A percentile compares a stretch with the other conserved stretches of the same genome.
Evolutionary conservation across 139 green algal genomes (phyloP).

Genomic region (Chlamydomonas incerta): DNA sequence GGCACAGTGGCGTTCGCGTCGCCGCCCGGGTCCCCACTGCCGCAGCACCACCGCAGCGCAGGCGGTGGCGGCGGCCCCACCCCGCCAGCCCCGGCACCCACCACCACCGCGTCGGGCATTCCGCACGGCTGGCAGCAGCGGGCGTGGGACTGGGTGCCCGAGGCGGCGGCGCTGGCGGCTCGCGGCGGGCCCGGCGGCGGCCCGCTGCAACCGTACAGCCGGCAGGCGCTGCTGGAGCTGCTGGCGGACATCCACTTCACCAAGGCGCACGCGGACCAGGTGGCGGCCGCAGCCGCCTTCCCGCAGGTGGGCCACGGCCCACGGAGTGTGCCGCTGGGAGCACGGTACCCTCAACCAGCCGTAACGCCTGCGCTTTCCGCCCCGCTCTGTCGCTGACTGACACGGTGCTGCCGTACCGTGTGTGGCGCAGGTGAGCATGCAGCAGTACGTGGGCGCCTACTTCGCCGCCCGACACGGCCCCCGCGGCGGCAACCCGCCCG

Average conservation of each 20-base stretch:
- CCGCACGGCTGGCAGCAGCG: slow-evolving; percentile 25
- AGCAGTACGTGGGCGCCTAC: slow-evolving; percentile 34
- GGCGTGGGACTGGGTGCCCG: slow-evolving; percentile 36
- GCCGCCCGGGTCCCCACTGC: background rate
- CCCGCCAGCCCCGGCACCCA: background rate
- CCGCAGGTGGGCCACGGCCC: slow-evolving; percentile 2
- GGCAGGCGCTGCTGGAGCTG: slow-evolving; percentile 32
- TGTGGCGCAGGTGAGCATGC: background rate
- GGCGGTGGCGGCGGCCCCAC: background rate
- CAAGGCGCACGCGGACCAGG: slow-evolving; percentile 28
- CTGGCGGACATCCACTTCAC: slow-evolving; percentile 30
- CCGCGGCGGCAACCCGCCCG: background rate
- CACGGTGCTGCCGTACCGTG: too few relatives aligned
- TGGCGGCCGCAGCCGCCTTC: slow-evolving; percentile 13
- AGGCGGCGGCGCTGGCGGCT: background rate
- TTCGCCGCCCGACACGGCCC: slow-evolving; percentile 31
- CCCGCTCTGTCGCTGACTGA: too few relatives aligned
- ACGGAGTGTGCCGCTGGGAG: too few relatives aligned
- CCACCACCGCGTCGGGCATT: slow-evolving; percentile 22
- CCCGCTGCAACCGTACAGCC: slow-evolving; percentile 2
- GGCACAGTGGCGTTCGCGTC: background rate
- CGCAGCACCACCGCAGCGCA: too few relatives aligned
- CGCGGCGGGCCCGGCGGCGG: background rate
- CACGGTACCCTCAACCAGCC: too few relatives aligned
- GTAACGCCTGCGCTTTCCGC: too few relatives aligned